Percentiles rank a stretch among this genome's conserved stretches.
These are phyloP conservation scores for Clonostachys solani DNA, from an alignment of 2,329 filamentous ascomycete genomes.

Conservation along the genomic window DNA sequence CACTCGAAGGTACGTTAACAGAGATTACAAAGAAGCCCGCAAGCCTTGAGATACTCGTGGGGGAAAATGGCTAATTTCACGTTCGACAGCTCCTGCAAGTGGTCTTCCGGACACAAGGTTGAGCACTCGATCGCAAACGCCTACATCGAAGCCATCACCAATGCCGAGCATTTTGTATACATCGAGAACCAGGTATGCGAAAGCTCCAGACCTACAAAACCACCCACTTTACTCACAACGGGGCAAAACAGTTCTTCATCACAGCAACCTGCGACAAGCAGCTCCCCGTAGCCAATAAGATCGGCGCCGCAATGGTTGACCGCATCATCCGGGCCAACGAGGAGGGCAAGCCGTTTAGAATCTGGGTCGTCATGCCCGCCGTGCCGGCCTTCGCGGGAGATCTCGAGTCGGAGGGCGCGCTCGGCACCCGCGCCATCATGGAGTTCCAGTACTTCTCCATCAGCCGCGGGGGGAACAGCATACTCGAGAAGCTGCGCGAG, in stretches of 20 bases:
- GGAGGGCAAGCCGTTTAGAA: conserved; percentile 63
- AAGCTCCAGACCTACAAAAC: not conserved
- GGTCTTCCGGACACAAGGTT: conserved; percentile 46
- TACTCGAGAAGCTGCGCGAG: conserved; percentile 65
- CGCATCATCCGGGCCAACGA: conserved; percentile 68
- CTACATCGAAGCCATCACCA: conserved; percentile 68
- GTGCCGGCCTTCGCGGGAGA: conserved; percentile 83
- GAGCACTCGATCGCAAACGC: conserved; percentile 84
- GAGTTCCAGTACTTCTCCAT: conserved; percentile 83
- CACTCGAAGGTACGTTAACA: conserved; percentile 35
- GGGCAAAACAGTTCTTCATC: conserved; percentile 67
- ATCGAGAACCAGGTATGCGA: conserved; percentile 64
- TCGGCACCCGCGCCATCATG: conserved; percentile 82
- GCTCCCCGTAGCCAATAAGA: conserved; percentile 70
- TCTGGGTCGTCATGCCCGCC: conserved; percentile 74
- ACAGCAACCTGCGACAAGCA: conserved; percentile 70
- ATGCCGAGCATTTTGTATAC: conserved; percentile 70
- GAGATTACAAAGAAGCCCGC: not conserved
- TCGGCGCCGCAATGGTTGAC: conserved; percentile 75
- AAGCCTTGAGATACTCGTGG: not conserved
- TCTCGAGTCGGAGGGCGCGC: conserved; percentile 64
- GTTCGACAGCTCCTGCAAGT: conserved; percentile 35
- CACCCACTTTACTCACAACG: not conserved
- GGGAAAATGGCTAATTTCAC: conserved; percentile 1
- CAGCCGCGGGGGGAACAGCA: conserved; percentile 70